Conservation (phyloP, 768 basidiomycete genomes). For the Leccinum longicurvipes region DNA sequence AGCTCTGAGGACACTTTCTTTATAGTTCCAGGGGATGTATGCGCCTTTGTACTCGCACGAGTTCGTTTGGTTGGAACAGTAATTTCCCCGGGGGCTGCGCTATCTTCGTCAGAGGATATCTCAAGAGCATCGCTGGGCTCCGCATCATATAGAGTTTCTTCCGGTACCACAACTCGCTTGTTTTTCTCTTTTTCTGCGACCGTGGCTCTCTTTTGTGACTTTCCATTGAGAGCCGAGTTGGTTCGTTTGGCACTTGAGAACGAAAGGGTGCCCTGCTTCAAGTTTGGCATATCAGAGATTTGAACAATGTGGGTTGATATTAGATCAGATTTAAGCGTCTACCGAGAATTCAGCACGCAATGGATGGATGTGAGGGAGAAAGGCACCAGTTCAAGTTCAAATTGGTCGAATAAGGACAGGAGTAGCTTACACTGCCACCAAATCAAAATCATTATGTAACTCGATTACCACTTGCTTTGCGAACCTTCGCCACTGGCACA, state of each 20-base stretch:
- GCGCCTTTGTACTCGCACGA: conserved; percentile 24
- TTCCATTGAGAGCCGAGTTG: conserved; percentile 22
- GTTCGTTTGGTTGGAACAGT: conserved; percentile 22
- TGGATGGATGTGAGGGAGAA: neutral
- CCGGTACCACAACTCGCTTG: neutral
- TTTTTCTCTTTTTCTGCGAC: conserved; percentile 7
- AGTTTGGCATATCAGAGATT: conserved; percentile 6
- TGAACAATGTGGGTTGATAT: neutral
- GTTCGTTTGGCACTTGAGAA: conserved; percentile 49
- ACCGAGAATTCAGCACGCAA: neutral
- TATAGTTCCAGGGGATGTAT: conserved; percentile 1
- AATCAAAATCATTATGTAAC: too few relatives aligned
- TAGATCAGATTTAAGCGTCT: neutral
- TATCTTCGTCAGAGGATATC: conserved; percentile 23
- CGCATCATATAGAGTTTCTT: neutral
- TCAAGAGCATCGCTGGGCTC: conserved; percentile 5
- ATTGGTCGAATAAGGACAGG: too few relatives aligned
- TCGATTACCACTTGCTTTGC: too few relatives aligned
- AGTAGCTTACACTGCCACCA: too few relatives aligned
- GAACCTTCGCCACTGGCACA: too few relatives aligned
- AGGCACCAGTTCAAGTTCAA: too few relatives aligned
- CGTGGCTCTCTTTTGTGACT: conserved; percentile 12
- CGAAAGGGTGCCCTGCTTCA: conserved; percentile 45
- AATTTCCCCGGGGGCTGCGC: neutral
- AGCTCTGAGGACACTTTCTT: neutral